phyloP scores from a whole-genome alignment of 495 filamentous ascomycete genomes.

The Penicillium salamii region DNA sequence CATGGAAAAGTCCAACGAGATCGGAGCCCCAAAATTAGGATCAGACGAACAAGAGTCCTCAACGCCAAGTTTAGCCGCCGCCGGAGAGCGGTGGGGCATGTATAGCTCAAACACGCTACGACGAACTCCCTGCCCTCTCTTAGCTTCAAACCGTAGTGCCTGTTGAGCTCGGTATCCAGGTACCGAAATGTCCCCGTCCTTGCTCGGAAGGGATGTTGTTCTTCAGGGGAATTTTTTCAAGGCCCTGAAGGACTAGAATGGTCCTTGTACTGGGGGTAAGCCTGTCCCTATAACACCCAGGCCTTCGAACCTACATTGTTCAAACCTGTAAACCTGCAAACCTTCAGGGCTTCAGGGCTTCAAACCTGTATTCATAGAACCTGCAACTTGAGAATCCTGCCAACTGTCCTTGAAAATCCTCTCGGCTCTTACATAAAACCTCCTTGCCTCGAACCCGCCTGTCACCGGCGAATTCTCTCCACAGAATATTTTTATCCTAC shows the following conservation, averaged over 20 bases:
- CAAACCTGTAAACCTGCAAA: too few relatives aligned
- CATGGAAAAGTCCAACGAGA: too few relatives aligned
- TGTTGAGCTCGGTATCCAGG: neutral
- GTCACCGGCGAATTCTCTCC: conserved; percentile 14
- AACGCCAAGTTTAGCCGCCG: conserved; percentile 25
- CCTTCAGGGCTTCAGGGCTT: too few relatives aligned
- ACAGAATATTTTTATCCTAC: conserved; percentile 8
- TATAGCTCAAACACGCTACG: conserved; percentile 31
- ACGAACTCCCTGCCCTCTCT: conserved; percentile 17
- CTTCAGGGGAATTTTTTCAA: neutral
- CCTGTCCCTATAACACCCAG: too few relatives aligned
- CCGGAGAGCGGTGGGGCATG: conserved; percentile 15
- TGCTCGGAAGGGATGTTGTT: neutral
- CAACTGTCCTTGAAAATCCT: too few relatives aligned
- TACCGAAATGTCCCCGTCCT: neutral
- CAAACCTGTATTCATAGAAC: too few relatives aligned
- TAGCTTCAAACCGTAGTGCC: conserved; percentile 11
- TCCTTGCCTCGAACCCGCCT: conserved; percentile 16
- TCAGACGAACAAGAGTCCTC: conserved; percentile 1
- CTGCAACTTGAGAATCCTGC: too few relatives aligned
- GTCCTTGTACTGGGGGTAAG: too few relatives aligned
- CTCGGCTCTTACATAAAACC: too few relatives aligned
- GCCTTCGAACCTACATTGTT: too few relatives aligned
- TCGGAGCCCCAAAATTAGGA: conserved; percentile 1
- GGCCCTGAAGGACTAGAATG: neutral